phyloP scores from a whole-genome alignment of 805 yeast genomes.

The Yamadazyma ubonensis region DNA sequence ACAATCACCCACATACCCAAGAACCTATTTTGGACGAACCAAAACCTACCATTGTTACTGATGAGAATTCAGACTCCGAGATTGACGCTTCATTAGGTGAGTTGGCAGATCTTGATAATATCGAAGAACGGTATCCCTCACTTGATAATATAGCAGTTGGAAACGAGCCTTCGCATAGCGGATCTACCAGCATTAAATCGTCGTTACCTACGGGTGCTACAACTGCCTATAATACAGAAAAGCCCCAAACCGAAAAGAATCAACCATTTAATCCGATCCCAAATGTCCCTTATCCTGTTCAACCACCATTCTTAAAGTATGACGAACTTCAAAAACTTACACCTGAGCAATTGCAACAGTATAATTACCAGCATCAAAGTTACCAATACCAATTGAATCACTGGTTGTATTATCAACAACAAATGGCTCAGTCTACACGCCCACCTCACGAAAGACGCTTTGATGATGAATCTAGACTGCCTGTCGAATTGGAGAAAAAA shows the following conservation, averaged over 20 bases:
- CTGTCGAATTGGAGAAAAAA: slow-evolving; percentile 21
- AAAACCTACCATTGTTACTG: no score
- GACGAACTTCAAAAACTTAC: slow-evolving; percentile 17
- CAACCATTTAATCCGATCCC: neutral
- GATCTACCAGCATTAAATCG: slow-evolving; percentile 6
- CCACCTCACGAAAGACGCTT: neutral
- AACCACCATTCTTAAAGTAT: slow-evolving; percentile 17
- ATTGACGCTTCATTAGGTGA: slow-evolving; percentile 28
- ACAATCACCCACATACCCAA: no score
- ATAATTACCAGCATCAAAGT: slow-evolving; percentile 21
- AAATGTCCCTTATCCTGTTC: slow-evolving; percentile 13
- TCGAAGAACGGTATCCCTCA: slow-evolving; percentile 54
- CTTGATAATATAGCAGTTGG: slow-evolving; percentile 32
- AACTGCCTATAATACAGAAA: neutral
- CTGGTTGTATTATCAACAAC: slow-evolving; percentile 16
- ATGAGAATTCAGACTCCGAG: slow-evolving; percentile 11
- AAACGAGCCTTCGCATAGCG: slow-evolving; percentile 1
- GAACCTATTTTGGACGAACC: no score
- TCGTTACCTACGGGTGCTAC: slow-evolving; percentile 3
- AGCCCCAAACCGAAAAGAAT: neutral
- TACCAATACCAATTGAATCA: slow-evolving; percentile 21
- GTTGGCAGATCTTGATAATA: slow-evolving; percentile 42
- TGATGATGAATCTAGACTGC: slow-evolving; percentile 9
- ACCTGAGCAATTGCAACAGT: slow-evolving; percentile 24
- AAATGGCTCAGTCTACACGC: slow-evolving; percentile 3